These are phyloP conservation scores for Beauveria bassiana DNA, from an alignment of 2,329 filamentous ascomycete genomes.

Conservation along the genomic window DNA sequence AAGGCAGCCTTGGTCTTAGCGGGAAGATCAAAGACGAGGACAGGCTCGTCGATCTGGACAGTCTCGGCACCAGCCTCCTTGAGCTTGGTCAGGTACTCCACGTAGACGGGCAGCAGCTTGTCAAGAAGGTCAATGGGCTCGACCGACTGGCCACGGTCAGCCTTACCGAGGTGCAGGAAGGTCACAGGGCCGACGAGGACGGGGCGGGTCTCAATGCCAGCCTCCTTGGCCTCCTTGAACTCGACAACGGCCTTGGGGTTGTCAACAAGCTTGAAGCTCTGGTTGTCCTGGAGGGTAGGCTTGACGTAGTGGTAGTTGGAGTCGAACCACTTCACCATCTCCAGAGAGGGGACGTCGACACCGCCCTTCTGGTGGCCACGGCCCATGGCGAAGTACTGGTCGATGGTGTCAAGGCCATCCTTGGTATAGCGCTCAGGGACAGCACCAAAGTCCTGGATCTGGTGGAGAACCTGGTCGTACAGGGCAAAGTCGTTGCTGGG, in stretches of 20 bases:
- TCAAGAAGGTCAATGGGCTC: constrained; percentile 90
- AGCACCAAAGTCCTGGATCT: constrained; percentile 95
- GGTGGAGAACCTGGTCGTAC: constrained; percentile 95
- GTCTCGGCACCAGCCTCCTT: constrained; percentile 94
- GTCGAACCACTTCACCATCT: constrained; percentile 99
- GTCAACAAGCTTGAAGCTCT: constrained; percentile 82
- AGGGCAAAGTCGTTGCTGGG: constrained; percentile 99
- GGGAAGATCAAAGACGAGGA: constrained; percentile 90
- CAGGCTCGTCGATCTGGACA: constrained; percentile 97
- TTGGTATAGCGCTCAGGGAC: constrained; percentile 90
- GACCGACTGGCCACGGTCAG: constrained; percentile 88
- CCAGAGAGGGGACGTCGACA: constrained; percentile 85
- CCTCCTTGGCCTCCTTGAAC: constrained; percentile 97
- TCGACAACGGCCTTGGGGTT: constrained; percentile 91
- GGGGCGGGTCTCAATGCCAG: constrained; percentile 84
- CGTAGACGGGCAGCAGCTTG: constrained; percentile 90
- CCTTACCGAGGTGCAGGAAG: constrained; percentile 96
- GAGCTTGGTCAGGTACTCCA: constrained; percentile 84
- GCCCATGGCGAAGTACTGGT: constrained; percentile 99
- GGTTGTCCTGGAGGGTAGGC: constrained; percentile 93
- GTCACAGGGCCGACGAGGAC: constrained; percentile 94
- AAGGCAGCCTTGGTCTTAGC: constrained; percentile 90
- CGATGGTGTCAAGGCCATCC: constrained; percentile 77
- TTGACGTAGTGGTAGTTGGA: constrained; percentile 99
- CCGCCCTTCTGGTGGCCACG: constrained; percentile 94